Evolutionary conservation across 2,329 filamentous ascomycete species (phyloP).

Genomic region (Botryotinia convoluta): DNA sequence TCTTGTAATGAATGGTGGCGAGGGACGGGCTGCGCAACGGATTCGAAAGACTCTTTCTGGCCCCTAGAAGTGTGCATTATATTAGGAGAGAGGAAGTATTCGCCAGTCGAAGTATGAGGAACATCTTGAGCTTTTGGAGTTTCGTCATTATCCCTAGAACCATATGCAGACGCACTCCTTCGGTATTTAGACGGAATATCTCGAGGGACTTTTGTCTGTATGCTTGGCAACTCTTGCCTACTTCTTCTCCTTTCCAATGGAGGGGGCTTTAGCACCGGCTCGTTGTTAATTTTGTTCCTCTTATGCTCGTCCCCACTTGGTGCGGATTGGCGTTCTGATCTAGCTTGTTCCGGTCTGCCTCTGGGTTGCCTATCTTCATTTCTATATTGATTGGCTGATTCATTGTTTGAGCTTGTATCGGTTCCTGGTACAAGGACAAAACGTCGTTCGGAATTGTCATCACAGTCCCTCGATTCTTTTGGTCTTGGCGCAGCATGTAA

Average conservation of each 20-base stretch:
- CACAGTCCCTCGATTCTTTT: conserved; percentile 23
- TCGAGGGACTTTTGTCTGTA: conserved; percentile 37
- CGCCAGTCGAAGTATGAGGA: conserved; percentile 33
- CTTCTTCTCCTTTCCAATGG: conserved; percentile 31
- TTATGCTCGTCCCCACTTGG: conserved; percentile 3
- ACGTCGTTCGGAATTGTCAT: conserved; percentile 51
- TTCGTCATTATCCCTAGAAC: conserved; percentile 25
- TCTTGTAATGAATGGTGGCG: conserved; percentile 37
- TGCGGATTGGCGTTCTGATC: not conserved
- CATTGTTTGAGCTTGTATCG: conserved; percentile 23
- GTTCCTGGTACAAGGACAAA: conserved; percentile 56
- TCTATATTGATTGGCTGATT: not conserved
- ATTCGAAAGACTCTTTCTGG: conserved; percentile 28
- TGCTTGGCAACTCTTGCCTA: conserved; percentile 36
- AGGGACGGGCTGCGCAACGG: conserved; percentile 39
- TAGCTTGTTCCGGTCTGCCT: conserved; percentile 9
- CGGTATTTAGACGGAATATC: conserved; percentile 36
- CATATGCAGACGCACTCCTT: conserved; percentile 35
- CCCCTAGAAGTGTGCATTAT: conserved; percentile 33
- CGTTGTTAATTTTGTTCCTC: not conserved
- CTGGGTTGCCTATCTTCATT: conserved; percentile 27
- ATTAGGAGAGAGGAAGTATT: conserved; percentile 49
- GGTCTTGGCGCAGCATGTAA: conserved; percentile 30
- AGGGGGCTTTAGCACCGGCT: conserved; percentile 20
- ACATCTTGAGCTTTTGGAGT: conserved; percentile 37